Conservation (phyloP, 2,329 filamentous ascomycete genomes). For the Botrytis medusae region DNA sequence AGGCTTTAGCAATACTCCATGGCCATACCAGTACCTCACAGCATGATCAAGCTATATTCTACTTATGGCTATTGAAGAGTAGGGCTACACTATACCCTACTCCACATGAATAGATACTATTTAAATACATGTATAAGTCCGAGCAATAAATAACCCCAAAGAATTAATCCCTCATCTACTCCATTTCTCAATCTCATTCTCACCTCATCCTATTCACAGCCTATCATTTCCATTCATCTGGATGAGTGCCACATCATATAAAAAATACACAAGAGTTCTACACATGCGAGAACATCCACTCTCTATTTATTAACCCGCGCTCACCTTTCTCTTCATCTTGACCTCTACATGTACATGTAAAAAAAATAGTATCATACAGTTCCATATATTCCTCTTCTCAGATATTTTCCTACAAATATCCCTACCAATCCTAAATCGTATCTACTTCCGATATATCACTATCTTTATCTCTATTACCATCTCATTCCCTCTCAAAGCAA, state of each 20-base stretch:
- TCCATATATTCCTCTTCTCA: too few species aligned
- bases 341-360: neutral
- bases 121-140: neutral
- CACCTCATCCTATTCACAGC: neutral
- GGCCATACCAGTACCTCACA: fast-evolving
- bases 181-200: neutral
- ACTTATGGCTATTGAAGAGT: neutral
- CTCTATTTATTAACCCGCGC: neutral
- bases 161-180: neutral
- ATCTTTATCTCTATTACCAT: neutral
- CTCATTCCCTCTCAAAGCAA: neutral
- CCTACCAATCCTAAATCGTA: too few species aligned
- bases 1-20: neutral
- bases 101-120: neutral
- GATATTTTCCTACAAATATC: neutral
- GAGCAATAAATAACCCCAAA: neutral
- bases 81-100: neutral
- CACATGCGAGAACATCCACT: neutral
- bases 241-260: neutral
- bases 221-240: neutral
- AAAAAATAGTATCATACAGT: neutral
- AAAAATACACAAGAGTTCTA: neutral
- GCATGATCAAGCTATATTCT: neutral
- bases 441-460: neutral
- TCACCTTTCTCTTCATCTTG: neutral